Evolutionary conservation across 2,329 filamentous ascomycete species (phyloP).

Genomic region (Aspergillus clavatus): DNA sequence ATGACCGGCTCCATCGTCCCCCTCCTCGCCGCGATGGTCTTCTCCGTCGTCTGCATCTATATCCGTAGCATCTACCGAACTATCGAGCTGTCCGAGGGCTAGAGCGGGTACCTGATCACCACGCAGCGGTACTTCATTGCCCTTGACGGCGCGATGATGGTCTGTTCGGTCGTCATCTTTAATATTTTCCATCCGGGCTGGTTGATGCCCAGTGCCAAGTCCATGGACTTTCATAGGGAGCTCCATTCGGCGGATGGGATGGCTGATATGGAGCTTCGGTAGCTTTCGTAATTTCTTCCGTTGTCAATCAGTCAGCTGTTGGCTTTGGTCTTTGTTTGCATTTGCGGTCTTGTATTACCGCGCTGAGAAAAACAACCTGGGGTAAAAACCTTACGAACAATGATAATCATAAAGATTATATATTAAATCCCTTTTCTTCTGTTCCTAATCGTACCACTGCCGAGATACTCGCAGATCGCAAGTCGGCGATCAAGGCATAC

Average conservation of each 20-base stretch:
- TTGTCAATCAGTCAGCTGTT: background rate
- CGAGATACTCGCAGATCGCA: too few relatives aligned
- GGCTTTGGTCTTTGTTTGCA: too few relatives aligned
- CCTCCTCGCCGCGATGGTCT: conserved; percentile 35
- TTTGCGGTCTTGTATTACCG: too few relatives aligned
- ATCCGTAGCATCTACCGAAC: conserved; percentile 49
- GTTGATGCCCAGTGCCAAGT: conserved; percentile 27
- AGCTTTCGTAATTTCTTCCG: background rate
- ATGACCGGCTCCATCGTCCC: conserved; percentile 27
- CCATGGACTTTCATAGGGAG: conserved; percentile 8
- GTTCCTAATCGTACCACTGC: too few relatives aligned
- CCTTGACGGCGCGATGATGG: conserved; percentile 48
- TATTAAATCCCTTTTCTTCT: too few relatives aligned
- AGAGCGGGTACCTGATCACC: conserved; percentile 49
- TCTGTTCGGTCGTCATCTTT: conserved; percentile 43
- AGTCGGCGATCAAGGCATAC: too few relatives aligned
- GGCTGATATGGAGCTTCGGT: conserved; percentile 9
- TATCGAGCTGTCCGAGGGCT: conserved; percentile 48
- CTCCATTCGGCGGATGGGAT: conserved; percentile 9
- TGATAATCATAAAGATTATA: background rate
- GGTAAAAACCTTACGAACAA: background rate
- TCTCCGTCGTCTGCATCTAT: conserved; percentile 45
- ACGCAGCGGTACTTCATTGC: conserved; percentile 48
- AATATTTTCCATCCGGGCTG: conserved; percentile 44
- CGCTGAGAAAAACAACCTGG: too few relatives aligned